phyloP scores from a whole-genome alignment of 208 protist genomes.

The Leptomonas pyrrhocoris region DNA sequence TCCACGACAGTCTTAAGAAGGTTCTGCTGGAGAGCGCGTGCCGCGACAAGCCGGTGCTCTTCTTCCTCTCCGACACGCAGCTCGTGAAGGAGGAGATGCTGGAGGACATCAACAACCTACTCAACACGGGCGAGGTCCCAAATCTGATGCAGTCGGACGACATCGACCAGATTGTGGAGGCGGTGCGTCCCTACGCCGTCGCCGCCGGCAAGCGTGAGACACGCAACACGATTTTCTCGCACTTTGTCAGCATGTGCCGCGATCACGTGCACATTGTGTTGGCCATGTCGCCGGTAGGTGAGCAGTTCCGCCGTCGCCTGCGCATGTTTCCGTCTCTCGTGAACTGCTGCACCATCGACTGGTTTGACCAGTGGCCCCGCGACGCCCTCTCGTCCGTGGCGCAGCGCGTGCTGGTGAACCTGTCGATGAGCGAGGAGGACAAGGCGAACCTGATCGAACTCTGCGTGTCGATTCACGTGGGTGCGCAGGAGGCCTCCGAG shows the following conservation, averaged over 20 bases:
- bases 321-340: conserved; percentile 98
- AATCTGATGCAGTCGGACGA: conserved; percentile 97
- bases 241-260: conserved; percentile 95
- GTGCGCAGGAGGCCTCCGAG: conserved; percentile 83
- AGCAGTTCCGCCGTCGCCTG: conserved; percentile 93
- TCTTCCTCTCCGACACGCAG: conserved; percentile 96
- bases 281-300: conserved; percentile 95
- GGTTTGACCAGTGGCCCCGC: conserved; percentile 96
- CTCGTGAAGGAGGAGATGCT: conserved; percentile 96
- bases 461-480: conserved; percentile 93
- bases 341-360: conserved; percentile 98
- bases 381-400: conserved; percentile 94
- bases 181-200: conserved; percentile 79
- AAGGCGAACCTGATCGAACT: conserved; percentile 82
- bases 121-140: conserved; percentile 97
- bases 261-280: conserved; percentile 97
- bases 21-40: conserved; percentile 88
- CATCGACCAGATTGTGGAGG: conserved; percentile 93
- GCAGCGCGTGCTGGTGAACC: conserved; percentile 62
- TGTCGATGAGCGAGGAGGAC: conserved; percentile 60
- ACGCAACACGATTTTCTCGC: conserved; percentile 90
- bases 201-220: conserved; percentile 94
- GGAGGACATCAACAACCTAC: conserved; percentile 98
- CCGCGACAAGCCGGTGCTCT: conserved; percentile 89
- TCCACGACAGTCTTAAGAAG: conserved; percentile 93